Evolutionary conservation across 306 rosid species (phyloP).

Genomic region (Pyrus betulifolia): DNA sequence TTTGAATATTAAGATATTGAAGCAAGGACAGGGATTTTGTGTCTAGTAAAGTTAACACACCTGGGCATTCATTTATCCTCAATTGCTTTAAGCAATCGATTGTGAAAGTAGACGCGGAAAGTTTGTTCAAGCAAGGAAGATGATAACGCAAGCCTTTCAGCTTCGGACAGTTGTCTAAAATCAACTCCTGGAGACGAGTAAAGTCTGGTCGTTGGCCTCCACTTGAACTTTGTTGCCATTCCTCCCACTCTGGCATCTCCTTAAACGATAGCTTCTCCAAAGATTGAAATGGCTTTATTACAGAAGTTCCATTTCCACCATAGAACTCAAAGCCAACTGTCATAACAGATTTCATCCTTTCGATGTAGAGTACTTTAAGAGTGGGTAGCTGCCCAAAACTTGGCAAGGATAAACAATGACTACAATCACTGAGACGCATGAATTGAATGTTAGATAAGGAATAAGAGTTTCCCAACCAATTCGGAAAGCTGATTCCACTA

Average conservation of each 20-base stretch:
- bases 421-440: background rate
- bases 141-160: background rate
- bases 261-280: background rate
- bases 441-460: background rate
- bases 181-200: background rate
- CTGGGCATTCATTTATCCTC: background rate
- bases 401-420: background rate
- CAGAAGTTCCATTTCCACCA: background rate
- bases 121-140: background rate
- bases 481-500: background rate
- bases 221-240: background rate
- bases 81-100: background rate
- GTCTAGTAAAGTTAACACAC: background rate
- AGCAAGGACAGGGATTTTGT: background rate
- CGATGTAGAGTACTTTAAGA: background rate
- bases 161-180: background rate
- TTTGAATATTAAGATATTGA: fast-evolving
- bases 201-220: background rate
- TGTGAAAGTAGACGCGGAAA: background rate
- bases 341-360: background rate
- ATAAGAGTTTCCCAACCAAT: slow-evolving; percentile 7
- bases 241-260: background rate
- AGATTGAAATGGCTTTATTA: background rate
- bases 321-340: background rate
- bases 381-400: slow-evolving; percentile 4